phyloP scores from a whole-genome alignment of 139 green algal genomes.

The Choricystis sp. region DNA sequence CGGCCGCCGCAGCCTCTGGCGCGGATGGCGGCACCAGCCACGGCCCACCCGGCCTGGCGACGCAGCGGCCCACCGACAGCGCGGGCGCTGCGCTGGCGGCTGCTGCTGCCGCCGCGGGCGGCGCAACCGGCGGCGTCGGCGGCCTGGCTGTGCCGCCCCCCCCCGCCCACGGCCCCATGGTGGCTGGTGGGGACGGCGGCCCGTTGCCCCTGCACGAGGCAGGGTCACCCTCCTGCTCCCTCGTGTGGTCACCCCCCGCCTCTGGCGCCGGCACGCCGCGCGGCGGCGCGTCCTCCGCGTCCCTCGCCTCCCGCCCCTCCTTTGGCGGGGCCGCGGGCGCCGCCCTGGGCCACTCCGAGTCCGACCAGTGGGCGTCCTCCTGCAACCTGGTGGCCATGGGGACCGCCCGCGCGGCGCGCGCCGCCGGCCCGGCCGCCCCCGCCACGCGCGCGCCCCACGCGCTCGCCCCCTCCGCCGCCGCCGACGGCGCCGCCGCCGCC shows the following conservation, averaged over 20 bases:
- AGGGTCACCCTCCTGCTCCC: neutral
- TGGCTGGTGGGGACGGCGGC: neutral
- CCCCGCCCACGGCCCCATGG: neutral
- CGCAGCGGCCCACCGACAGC: no score
- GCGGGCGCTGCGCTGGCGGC: no score
- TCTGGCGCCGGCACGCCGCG: neutral
- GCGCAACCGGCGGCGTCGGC: no score
- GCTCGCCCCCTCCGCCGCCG: neutral
- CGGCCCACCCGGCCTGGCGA: no score
- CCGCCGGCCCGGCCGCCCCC: neutral
- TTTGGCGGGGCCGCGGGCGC: neutral
- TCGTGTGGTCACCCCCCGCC: neutral
- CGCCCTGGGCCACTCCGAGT: neutral
- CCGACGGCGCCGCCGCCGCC: slow-evolving; percentile 14
- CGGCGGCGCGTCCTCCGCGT: neutral
- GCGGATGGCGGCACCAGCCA: no score
- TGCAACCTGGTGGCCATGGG: neutral
- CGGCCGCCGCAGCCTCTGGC: neutral
- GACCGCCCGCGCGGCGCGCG: neutral
- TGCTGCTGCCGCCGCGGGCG: neutral
- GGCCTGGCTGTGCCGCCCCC: neutral
- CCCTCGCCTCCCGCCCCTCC: neutral
- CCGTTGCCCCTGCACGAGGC: neutral
- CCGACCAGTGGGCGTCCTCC: neutral
- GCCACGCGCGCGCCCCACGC: neutral